phyloP scores from a whole-genome alignment of 192 early-diverging fungal species.

The Mortierella claussenii region DNA sequence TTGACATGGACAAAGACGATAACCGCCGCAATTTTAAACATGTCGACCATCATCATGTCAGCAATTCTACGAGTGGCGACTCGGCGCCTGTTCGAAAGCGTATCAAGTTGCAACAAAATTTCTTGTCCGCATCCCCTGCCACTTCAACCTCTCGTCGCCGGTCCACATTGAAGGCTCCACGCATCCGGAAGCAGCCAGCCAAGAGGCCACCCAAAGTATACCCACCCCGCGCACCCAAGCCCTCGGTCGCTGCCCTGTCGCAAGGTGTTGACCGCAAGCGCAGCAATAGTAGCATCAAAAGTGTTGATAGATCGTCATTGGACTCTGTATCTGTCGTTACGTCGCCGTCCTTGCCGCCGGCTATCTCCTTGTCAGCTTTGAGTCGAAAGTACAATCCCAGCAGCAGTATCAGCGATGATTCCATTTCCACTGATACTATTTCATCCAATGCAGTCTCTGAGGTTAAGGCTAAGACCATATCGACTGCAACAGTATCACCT shows the following conservation, averaged over 20 bases:
- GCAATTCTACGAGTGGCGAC: background rate
- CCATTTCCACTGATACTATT: too few species aligned
- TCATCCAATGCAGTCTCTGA: background rate
- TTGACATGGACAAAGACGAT: background rate
- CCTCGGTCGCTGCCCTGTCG: background rate
- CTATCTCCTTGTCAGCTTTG: background rate
- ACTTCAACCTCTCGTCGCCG: background rate
- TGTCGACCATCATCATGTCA: background rate
- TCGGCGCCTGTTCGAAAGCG: background rate
- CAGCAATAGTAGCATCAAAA: background rate
- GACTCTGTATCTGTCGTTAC: background rate
- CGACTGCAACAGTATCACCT: background rate
- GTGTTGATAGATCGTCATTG: background rate
- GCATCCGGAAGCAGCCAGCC: slow-evolving; percentile 6
- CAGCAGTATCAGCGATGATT: background rate
- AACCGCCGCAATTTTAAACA: background rate
- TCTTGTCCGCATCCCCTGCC: background rate
- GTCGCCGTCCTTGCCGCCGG: too few species aligned
- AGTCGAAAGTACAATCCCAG: background rate
- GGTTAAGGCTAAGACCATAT: too few species aligned
- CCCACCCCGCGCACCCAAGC: slow-evolving; percentile 15
- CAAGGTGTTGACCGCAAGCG: too few species aligned
- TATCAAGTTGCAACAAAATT: too few species aligned
- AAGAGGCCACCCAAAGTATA: slow-evolving; percentile 34
- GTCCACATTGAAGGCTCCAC: slow-evolving; percentile 12